Percentiles rank a stretch among this genome's conserved stretches.
Conservation (phyloP, 306 rosid genomes). For the Malus sylvestris region DNA sequence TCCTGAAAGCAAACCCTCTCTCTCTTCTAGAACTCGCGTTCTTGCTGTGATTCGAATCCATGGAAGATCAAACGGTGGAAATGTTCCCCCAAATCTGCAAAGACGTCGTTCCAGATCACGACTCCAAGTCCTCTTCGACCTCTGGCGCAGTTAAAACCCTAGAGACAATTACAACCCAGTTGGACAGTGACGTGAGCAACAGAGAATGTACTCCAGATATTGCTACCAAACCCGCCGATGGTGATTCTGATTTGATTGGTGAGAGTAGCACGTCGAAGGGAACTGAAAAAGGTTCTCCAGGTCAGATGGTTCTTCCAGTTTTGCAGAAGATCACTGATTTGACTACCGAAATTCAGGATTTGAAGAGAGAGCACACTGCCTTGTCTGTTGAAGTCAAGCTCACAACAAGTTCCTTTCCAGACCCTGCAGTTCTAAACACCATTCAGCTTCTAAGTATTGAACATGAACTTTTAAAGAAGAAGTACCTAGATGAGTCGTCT, state of each 20-base stretch:
- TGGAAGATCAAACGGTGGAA: slow-evolving; percentile 58
- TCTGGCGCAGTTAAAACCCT: slow-evolving; percentile 16
- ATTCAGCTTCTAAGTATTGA: slow-evolving; percentile 66
- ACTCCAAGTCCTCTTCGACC: slow-evolving; percentile 28
- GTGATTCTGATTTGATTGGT: slow-evolving; percentile 33
- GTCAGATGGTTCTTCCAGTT: slow-evolving; percentile 68
- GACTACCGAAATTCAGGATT: slow-evolving; percentile 63
- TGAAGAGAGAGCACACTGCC: slow-evolving; percentile 56
- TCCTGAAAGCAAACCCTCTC: too few species aligned
- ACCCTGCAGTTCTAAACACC: slow-evolving; percentile 46
- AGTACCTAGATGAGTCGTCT: slow-evolving; percentile 54
- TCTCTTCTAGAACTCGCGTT: neutral
- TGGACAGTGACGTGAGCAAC: neutral
- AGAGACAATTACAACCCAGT: neutral
- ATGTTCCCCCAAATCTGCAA: slow-evolving; percentile 23
- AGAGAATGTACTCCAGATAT: slow-evolving; percentile 19
- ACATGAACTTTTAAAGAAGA: slow-evolving; percentile 62
- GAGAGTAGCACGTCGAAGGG: slow-evolving; percentile 40
- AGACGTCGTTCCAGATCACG: slow-evolving; percentile 20
- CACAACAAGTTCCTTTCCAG: slow-evolving; percentile 46
- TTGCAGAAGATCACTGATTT: slow-evolving; percentile 57
- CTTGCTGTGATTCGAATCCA: slow-evolving; percentile 16
- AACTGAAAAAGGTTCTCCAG: slow-evolving; percentile 46
- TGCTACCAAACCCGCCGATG: slow-evolving; percentile 23
- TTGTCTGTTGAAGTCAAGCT: slow-evolving; percentile 55